Evolutionary conservation across 805 yeast genomes (phyloP), one percentile per base, ranked within the genome.

Genomic region (Metschnikowia baotianmanensis): DNA sequence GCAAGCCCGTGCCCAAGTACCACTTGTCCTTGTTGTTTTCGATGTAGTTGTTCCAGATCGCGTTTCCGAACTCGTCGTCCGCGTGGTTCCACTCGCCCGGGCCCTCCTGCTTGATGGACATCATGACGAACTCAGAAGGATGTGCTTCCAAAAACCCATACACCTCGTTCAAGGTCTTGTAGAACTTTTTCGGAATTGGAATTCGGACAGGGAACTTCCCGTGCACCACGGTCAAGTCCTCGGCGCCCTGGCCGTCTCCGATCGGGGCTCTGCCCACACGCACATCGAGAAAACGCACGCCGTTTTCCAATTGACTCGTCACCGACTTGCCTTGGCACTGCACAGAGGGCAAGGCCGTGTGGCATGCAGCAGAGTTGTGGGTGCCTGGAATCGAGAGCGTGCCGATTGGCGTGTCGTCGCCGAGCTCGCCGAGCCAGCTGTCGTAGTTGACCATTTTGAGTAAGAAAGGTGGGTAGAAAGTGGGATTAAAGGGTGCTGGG

Each of bases 301-400:
- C 93, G 51, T 84, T 69, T 38, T 74, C 61, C 64, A 85, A 73
- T 61, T 85, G 93, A 2, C 75, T 77, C 2, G 71, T 60, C 36
- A 85, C 69, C 1, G 78, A 60, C 6, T 69, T 76, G 13, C 78
- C 83, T 59, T 85, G 93, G 58, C 93, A 85, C 56, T 80, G 83
- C 22, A 85, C 90, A 0, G 87, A 78, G 21, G 91, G 91, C 33
- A 83, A 63, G 2, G 90, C 83, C 6, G 74, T 65, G 57, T 82
- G 81, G 51, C 76, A 78, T 5, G 91, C 91, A 11, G 84, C 87
- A 30, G 86, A 73, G 57, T 85, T 84, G 64, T 85, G 93, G n/a
- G 91, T 84, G n/a, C 93, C 93, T 8, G 91, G 89, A 37, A 85
- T 67, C 0, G 90, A 68, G 38, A 85, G 67, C 42, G 72, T 63